Conservation (phyloP, 2,329 filamentous ascomycete genomes). For the Talaromyces sp. region DNA sequence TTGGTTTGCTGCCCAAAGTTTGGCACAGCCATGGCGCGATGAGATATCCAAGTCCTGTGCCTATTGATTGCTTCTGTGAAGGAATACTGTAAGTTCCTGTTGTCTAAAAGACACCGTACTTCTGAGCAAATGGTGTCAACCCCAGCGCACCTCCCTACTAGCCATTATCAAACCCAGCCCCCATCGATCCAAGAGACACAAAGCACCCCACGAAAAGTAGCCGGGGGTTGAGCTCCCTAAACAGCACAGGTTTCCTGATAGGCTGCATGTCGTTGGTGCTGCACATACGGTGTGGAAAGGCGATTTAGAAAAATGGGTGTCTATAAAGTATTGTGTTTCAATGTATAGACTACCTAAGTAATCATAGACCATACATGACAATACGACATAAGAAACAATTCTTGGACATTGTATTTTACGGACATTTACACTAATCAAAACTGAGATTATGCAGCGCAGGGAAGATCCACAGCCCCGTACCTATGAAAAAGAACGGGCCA, state of each 20-base stretch:
- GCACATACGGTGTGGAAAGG: too few species aligned
- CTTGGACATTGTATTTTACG: too few species aligned
- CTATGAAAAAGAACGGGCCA: too few species aligned
- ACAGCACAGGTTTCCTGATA: not conserved
- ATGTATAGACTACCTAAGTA: too few species aligned
- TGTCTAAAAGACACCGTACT: not conserved
- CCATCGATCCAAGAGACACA: conserved; percentile 2
- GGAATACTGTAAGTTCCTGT: not conserved
- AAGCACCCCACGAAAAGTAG: not conserved
- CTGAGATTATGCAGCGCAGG: too few species aligned
- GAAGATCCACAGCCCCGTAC: too few species aligned
- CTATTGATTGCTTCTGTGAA: not conserved
- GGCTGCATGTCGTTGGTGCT: too few species aligned
- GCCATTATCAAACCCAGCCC: not conserved
- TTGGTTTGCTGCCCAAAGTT: not conserved
- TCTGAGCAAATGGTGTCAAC: not conserved
- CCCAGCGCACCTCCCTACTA: not conserved
- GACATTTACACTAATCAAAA: too few species aligned
- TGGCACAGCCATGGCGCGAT: not conserved
- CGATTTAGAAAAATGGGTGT: too few species aligned
- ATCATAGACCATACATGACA: too few species aligned
- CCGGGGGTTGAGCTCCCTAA: not conserved
- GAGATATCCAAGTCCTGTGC: not conserved
- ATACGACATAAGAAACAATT: too few species aligned
- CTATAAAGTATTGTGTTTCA: too few species aligned